Evolutionary conservation across 768 basidiomycete species (phyloP), one percentile per base, ranked within the genome.

Genomic region (Tylopilus vinaceipallidus): DNA sequence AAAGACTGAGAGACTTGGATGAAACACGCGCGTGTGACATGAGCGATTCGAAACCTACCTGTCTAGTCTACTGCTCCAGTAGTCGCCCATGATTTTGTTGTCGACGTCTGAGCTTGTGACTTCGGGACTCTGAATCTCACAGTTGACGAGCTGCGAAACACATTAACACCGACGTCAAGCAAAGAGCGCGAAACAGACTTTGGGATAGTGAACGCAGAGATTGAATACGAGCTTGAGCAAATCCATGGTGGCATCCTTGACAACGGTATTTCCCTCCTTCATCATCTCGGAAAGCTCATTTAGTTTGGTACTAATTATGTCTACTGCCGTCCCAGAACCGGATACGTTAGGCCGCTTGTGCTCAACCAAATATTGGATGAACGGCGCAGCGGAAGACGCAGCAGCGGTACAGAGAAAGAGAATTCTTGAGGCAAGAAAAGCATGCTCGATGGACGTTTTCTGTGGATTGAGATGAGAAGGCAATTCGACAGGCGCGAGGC

Each of bases 211-310:
- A 35, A 83, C 65, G 43, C 91, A 73, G 26, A 95, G 64, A 64
- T 95, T 94, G 68, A 91, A 94, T 3, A 80, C 73, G 40, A 93
- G 75, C 63, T 98, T 98, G 48, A 98, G 76, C 22, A 93, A 63
- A 66, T 98, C 94, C 4, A 80, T 77, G 72, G 88, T 77, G 3
- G 93, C 91, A 47, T 91, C 88, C 56, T 76, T 77, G 26, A 82
- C 17, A 4, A 20, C 23, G 7, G 19, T 17, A 17, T 75, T 61
- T 49, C 81, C 77, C 34, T 72, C 68, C 35, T 81, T 73, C 50
- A 86, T 72, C 42, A 67, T 70, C 35, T 63, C 67, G 3, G 73
- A 68, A 26, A 88, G 71, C 27, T 75, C 64, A 50, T 88, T 88
- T 16, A 89, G 71, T 55, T 87, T 87, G 13, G 68, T 47, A 13